A percentile compares a stretch with the other conserved stretches of the same genome.
phyloP scores from a whole-genome alignment of 352 stramenopile species.

The Phytophthora colocasiae region DNA sequence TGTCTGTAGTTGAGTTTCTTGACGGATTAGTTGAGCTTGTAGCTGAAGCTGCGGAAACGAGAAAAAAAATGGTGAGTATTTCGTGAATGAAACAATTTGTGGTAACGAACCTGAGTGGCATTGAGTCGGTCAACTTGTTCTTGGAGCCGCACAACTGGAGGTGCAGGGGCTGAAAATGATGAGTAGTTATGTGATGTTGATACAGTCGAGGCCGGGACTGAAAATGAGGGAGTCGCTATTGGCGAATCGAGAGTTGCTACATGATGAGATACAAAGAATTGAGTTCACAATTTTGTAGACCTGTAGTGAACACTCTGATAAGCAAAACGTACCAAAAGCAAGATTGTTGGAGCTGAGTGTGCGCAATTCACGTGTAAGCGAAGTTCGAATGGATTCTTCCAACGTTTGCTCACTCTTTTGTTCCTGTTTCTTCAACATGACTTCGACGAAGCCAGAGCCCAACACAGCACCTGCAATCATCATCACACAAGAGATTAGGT shows the following conservation, averaged over 20 bases:
- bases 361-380: slow-evolving; percentile 55
- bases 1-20: slow-evolving; percentile 64
- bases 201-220: slow-evolving; percentile 25
- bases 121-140: slow-evolving; percentile 65
- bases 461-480: slow-evolving; percentile 74
- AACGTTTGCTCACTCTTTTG: slow-evolving; percentile 55
- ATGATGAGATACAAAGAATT: not conserved
- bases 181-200: slow-evolving; percentile 29
- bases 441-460: slow-evolving; percentile 80
- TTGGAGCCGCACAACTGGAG: slow-evolving; percentile 44
- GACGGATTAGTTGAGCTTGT: slow-evolving; percentile 58
- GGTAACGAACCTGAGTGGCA: slow-evolving; percentile 51
- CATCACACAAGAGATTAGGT: slow-evolving; percentile 48
- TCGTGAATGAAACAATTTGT: not conserved
- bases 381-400: slow-evolving; percentile 59
- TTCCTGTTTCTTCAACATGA: slow-evolving; percentile 85
- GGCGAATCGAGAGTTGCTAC: slow-evolving; percentile 40
- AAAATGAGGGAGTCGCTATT: slow-evolving; percentile 20
- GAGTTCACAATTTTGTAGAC: not conserved
- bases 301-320: not conserved
- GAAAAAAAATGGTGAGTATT: not conserved
- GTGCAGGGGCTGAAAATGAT: slow-evolving; percentile 23
- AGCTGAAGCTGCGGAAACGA: slow-evolving; percentile 44
- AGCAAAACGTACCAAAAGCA: slow-evolving; percentile 28
- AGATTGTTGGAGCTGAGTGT: slow-evolving; percentile 59